phyloP scores from a whole-genome alignment of 169 alveolate species.

The Eimeria acervulina region DNA sequence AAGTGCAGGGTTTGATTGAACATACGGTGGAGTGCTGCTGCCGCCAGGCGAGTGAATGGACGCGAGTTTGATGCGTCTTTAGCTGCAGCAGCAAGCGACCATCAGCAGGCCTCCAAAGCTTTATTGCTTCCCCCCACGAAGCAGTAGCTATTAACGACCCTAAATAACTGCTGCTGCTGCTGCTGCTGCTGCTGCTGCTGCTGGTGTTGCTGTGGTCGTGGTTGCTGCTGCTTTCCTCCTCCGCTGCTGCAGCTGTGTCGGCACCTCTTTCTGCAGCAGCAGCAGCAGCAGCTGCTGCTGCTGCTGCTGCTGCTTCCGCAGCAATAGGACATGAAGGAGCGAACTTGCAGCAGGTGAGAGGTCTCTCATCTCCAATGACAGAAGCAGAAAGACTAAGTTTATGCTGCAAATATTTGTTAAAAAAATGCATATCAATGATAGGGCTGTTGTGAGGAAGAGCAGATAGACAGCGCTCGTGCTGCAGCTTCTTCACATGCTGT shows the following conservation, averaged over 20 bases:
- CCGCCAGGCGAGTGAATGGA: conserved; percentile 63
- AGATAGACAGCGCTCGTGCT: conserved; percentile 34
- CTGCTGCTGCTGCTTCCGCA: conserved; percentile 16
- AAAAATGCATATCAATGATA: background rate
- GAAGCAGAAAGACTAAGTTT: conserved; percentile 10
- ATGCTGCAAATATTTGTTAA: background rate
- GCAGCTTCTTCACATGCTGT: conserved; percentile 49
- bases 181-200: conserved; percentile 22
- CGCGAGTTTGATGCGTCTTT: conserved; percentile 3
- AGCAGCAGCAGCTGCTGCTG: background rate
- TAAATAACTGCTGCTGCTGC: background rate
- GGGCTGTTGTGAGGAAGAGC: background rate
- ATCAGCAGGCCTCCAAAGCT: conserved; percentile 38
- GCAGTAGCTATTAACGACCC: conserved; percentile 28
- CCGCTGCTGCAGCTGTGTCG: background rate
- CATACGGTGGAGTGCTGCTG: background rate
- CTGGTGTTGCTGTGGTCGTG: background rate
- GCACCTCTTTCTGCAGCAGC: background rate
- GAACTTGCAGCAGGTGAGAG: conserved; percentile 82
- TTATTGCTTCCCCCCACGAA: conserved; percentile 48
- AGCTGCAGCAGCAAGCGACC: conserved; percentile 58
- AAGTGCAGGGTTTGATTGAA: background rate
- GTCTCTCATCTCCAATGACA: conserved; percentile 82
- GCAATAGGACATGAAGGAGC: conserved; percentile 43
- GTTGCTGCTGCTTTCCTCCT: background rate